Base-by-base conservation (phyloP, 2,329 filamentous ascomycete species). In the Dichotomopilus funicola region DNA sequence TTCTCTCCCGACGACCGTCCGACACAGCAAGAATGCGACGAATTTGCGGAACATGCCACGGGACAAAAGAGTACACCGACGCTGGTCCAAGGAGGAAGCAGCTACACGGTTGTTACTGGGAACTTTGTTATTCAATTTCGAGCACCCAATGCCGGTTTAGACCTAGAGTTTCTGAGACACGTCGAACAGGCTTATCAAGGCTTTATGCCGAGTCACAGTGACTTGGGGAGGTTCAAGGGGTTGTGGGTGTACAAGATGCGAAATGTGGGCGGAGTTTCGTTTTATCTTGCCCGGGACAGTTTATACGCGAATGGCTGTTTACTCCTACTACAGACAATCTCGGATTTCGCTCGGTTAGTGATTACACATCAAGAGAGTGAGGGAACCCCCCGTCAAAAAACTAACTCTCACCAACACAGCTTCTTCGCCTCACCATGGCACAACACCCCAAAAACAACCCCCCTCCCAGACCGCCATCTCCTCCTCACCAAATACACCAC, bases 351-450 rank as follows among this genome's bases (percentile, higher is more conserved):
- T 36, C 38, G 49, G 49, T 44, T 7, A 11, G 49, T n/a, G n/a
- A n/a, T n/a, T n/a, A n/a, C n/a, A n/a, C n/a, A n/a, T n/a, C n/a
- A n/a, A n/a, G n/a, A n/a, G n/a, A n/a, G n/a, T n/a, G n/a, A n/a
- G n/a, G n/a, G n/a, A n/a, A n/a, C n/a, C n/a, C n/a, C n/a, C n/a
- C n/a, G n/a, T n/a, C n/a, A n/a, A n/a, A n/a, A n/a, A n/a, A n/a
- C n/a, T n/a, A n/a, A n/a, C n/a, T n/a, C n/a, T n/a, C n/a, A n/a
- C n/a, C n/a, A 19, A 42, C n/a, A 2, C 10, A 51, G 49, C 5
- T 44, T 51, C 49, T 51, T 51, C 31, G 49, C 49, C 11, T 51
- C 49, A 27, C 38, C 49, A 51, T 51, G 40, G 38, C 49, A 44
- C 9, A 51, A 51, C 5, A 51, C 49, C 12, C 49, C 49, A 10